A percentile compares a stretch with the other conserved stretches of the same genome.
phyloP scores from a whole-genome alignment of 2,329 filamentous ascomycete species.

The Gremmenia infestans region DNA sequence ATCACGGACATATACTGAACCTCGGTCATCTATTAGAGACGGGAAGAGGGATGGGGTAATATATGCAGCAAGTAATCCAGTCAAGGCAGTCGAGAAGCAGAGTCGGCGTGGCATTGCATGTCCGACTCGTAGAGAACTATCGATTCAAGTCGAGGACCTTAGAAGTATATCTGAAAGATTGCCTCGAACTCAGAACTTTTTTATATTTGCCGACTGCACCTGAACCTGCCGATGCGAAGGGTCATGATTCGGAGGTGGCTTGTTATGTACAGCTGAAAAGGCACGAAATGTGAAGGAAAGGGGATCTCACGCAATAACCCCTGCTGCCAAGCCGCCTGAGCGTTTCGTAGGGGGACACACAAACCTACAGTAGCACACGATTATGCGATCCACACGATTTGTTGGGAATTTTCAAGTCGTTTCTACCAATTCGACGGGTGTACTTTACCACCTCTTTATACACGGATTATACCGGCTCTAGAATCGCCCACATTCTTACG shows the following conservation, averaged over 20 bases:
- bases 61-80: too few relatives aligned
- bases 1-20: not conserved
- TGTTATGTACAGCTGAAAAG: conserved; percentile 9
- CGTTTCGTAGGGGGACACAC: not conserved
- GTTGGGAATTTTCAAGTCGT: not conserved
- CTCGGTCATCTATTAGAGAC: not conserved
- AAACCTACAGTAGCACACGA: conserved; percentile 1
- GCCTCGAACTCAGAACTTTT: too few relatives aligned
- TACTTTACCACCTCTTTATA: not conserved
- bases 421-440: too few relatives aligned
- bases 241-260: conserved; percentile 1
- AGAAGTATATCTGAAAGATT: not conserved
- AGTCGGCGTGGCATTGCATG: not conserved
- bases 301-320: conserved; percentile 4
- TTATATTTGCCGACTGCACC: not conserved
- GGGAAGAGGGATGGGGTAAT: too few relatives aligned
- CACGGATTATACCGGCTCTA: not conserved
- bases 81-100: not conserved
- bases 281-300: not conserved
- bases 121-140: not conserved
- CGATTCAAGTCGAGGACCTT: not conserved
- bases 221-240: not conserved
- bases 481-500: not conserved
- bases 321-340: not conserved
- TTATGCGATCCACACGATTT: conserved; percentile 4